Base-by-base conservation (phyloP, 768 basidiomycete genomes). In the Clitopilus hobsonii region DNA sequence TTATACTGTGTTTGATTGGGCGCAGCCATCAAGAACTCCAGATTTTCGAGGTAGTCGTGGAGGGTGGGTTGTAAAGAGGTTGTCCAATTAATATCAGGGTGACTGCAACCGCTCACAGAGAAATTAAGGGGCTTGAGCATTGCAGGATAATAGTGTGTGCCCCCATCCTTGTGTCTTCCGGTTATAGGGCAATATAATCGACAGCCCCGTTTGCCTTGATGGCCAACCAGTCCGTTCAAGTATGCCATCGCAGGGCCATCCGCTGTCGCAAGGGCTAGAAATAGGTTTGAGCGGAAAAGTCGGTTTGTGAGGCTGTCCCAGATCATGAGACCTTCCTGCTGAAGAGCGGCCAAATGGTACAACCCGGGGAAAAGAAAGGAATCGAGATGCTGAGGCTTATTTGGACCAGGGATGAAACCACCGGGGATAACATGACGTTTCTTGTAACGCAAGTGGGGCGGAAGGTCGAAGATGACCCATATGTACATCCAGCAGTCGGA, bases 401-500 rank as follows among this genome's bases (percentile, higher is more conserved):
- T 61, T n/a, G 65, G 64, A 0, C 70, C 70, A 18, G 14, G 69
- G 67, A 69, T 62, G 38, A 71, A 54, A 6, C 58, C 59, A 2
- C 61, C 66, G 11, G 65, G 66, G 5, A 69, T 20, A 10, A 69
- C 55, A 54, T 61, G 52, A 13, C 55, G 41, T 28, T 65, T 64
- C 30, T 67, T 67, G 53, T 67, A 71, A 0, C 63, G 60, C 0
- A 41, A 13, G 7, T 64, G 54, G 0, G 69, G 71, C 6, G 53
- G 28, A 8, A 63, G 61, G 52, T 75, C 63, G 4, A 64, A 38
- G 8, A 79, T 58, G 5, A 76, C 54, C 75, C 76, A 78, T 6
- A 78, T 70, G 24, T 54, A 66, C 3, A 78, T 74, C 76, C 74
- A 76, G 20, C 64, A 68, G 49, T 78, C 74, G 0, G 76, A 79